Base-by-base conservation (phyloP, 768 basidiomycete genomes). In the Pleurotus salmoneostramineus region DNA sequence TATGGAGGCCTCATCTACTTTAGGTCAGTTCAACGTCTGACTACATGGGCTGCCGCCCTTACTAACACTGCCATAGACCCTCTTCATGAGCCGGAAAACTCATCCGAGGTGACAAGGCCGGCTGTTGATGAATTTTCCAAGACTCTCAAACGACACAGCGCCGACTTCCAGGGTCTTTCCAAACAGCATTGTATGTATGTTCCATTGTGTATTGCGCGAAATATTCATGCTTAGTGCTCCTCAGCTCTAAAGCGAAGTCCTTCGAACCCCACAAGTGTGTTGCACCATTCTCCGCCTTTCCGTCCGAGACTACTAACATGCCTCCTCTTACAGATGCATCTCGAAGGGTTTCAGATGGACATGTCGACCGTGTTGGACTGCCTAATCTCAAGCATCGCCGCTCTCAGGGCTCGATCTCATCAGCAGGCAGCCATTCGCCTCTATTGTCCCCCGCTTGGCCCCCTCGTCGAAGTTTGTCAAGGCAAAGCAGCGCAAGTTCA, bases 1-100 rank as follows among this genome's bases (percentile, higher is more conserved):
- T 7, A 81, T 90, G 64, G 75, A 80, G 32, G 81, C 75, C 17
- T 64, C 83, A 58, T 80, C 83, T 55, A 83, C 77, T 63, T 83
- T 74, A 60, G 83, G 47, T 8, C 14, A 34, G n/a, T 59, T 82
- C 37, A 76, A 68, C 37, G 75, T 76, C 42, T 65, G 21, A 27
- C 21, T 27, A 27, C 21, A 27, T 27, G 3, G 21, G 21, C 21
- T 27, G 21, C 21, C 21, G 21, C 21, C 21, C 21, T 27, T 1
- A 27, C 35, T 5, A n/a, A 47, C 10, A 1, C 4, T 21, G 17
- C 33, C 10, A 40, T 27, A 55, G 52, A 42, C n/a, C 52, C 52
- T 12, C 43, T 55, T 14, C 52, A 27, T 11, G 52, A 31, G 17
- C 14, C n/a, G 14, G 17, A 8, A 31, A 43, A 17, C 37, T 36